phyloP scores from a whole-genome alignment of 352 stramenopile species.

The Blastocystis hominis region DNA sequence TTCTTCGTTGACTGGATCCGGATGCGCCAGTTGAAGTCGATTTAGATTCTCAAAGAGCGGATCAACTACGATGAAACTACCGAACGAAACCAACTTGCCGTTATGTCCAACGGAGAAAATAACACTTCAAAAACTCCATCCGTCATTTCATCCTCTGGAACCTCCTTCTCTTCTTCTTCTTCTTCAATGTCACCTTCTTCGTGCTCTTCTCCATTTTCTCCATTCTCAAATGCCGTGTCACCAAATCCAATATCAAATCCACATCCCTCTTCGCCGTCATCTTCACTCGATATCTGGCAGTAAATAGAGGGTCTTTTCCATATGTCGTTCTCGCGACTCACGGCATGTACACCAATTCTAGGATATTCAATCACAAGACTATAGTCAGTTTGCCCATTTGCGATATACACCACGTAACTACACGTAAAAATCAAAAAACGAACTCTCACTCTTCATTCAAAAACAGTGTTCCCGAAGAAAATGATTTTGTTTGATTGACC shows the following conservation, averaged over 20 bases:
- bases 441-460: not conserved
- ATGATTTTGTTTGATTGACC: not conserved
- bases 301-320: slow-evolving; percentile 27
- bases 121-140: not conserved
- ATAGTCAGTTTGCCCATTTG: not conserved
- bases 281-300: slow-evolving; percentile 31
- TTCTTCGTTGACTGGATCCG: slow-evolving; percentile 20
- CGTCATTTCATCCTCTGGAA: not conserved
- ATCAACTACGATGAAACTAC: not conserved
- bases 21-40: slow-evolving; percentile 5
- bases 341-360: slow-evolving; percentile 9
- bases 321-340: not conserved
- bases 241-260: not conserved
- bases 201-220: not conserved
- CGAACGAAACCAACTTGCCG: not conserved
- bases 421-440: not conserved
- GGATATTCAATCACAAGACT: slow-evolving; percentile 37
- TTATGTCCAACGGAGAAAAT: not conserved
- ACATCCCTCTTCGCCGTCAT: not conserved
- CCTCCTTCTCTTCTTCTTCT: not conserved
- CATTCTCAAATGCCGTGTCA: not conserved
- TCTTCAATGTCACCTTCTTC: not conserved
- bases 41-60: slow-evolving; percentile 11
- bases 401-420: slow-evolving; percentile 30
- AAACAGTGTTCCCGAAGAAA: slow-evolving; percentile 9